These are phyloP conservation scores for Tetrahymena malaccensis DNA, from an alignment of 73 alveolate species.

Conservation along the genomic window DNA sequence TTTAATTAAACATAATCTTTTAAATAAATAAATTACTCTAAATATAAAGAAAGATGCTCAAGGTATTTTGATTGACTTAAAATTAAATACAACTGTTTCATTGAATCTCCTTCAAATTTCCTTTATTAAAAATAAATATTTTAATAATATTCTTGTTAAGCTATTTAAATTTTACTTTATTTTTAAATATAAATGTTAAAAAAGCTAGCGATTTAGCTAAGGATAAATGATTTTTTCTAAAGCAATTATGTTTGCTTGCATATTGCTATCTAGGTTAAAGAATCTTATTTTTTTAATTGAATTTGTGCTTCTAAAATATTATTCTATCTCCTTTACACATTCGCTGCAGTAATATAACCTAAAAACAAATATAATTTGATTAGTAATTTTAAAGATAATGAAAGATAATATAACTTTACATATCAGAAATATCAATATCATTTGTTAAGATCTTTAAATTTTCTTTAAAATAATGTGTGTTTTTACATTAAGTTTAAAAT, in stretches of 20 bases:
- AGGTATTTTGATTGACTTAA: neutral
- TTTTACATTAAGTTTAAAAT: neutral
- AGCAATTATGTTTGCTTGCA: neutral
- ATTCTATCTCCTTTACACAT: neutral
- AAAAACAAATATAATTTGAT: neutral
- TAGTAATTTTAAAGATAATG: neutral
- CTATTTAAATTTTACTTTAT: neutral
- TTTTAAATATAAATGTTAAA: neutral
- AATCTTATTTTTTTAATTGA: neutral
- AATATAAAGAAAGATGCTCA: neutral
- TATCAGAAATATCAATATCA: neutral
- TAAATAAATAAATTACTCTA: neutral
- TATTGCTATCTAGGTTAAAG: neutral
- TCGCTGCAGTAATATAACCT: neutral
- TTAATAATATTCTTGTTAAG: neutral
- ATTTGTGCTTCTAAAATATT: neutral
- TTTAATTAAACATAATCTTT: neutral
- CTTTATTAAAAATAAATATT: neutral
- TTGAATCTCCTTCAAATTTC: neutral
- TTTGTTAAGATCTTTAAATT: neutral
- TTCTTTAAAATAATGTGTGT: neutral
- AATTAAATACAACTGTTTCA: neutral
- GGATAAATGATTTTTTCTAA: neutral
- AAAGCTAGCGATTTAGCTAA: neutral
- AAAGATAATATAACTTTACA: neutral